These are phyloP conservation scores for Phellopilus nigrolimitatus DNA, from an alignment of 1,284 basidiomycete genomes.

Conservation along the genomic window DNA sequence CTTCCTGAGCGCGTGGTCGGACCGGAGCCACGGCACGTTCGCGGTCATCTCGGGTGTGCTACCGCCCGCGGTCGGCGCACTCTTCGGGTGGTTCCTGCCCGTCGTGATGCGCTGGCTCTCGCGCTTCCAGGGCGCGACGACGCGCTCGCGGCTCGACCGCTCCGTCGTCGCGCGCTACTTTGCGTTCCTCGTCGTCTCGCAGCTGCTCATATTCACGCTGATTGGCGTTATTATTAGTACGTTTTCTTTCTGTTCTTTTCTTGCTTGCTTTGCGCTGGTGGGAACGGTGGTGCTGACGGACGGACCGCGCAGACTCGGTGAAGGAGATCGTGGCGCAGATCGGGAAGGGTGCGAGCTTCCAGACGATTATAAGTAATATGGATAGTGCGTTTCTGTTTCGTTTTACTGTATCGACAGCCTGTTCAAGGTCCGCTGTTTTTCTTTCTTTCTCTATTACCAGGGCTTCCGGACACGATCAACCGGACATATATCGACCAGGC, in stretches of 20 bases:
- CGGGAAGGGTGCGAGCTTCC: too few relatives aligned
- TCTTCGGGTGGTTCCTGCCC: constrained; percentile 88
- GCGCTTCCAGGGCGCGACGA: constrained; percentile 77
- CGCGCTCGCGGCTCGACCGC: constrained; percentile 80
- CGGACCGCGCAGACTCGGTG: too few relatives aligned
- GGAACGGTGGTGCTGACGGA: too few relatives aligned
- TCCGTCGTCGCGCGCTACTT: constrained; percentile 89
- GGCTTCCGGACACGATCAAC: constrained; percentile 67
- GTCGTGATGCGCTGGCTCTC: too few relatives aligned
- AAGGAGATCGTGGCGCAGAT: too few relatives aligned
- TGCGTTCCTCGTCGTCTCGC: constrained; percentile 85
- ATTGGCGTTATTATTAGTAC: constrained; percentile 83
- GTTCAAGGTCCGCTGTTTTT: constrained; percentile 10
- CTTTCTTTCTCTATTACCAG: too few relatives aligned
- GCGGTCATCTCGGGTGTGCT: constrained; percentile 82
- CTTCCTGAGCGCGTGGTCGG: constrained; percentile 66
- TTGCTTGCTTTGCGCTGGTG: too few relatives aligned
- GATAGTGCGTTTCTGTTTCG: too few relatives aligned
- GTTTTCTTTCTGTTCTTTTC: too few relatives aligned
- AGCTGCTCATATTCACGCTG: constrained; percentile 87
- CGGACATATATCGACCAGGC: constrained; percentile 78
- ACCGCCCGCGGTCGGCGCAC: constrained; percentile 79
- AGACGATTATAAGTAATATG: too few relatives aligned
- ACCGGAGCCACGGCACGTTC: constrained; percentile 57
- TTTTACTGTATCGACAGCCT: too few relatives aligned